Base-by-base conservation (phyloP, 73 alveolate genomes). In the Paramecium tetraurelia region DNA sequence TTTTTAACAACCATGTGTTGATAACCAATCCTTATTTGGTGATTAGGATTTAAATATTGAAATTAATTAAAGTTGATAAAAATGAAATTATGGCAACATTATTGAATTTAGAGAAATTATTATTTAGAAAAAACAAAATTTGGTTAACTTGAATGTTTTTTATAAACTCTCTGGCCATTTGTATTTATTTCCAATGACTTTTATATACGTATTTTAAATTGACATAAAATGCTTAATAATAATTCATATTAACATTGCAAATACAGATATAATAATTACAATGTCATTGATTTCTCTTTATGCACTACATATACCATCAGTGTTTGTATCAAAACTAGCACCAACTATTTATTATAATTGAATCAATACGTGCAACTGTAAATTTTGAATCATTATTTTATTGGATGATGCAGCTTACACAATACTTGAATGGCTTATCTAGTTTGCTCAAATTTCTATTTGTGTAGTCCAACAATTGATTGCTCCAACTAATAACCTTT, bases 401-500 rank as follows among this genome's bases (percentile, higher is more conserved):
- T 31, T 88, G 43, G 87, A 95, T 77, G 43, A 93, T 85, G 85
- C 96, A 92, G 18, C 96, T 95, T 18, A 95, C 98, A 85, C 94
- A 94, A 92, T 95, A 95, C 69, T 95, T 95, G 92, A 95, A 95
- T 46, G 92, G 93, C 88, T 95, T 95, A 20, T 85, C 92, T 24
- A 95, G 87, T 70, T 93, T 93, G 20, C 92, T 95, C 6, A 95
- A 95, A 43, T 94, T 96, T 84, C 95, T 95, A 31, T 93, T 90
- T 80, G 96, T 89, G 50, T 92, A 92, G 69, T 95, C 98, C 69
- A 95, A 89, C 46, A 95, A 86, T 86, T 95, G 92, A 85, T 92
- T 63, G 80, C 96, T 93, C 98, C 98, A 95, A 22, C 86, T 71
- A 72, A 89, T 95, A 44, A 95, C 98, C 86, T 95, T 95, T 38